These are phyloP conservation scores for Phytophthora macrochlamydospora DNA, from an alignment of 352 stramenopile genomes.

Conservation along the genomic window DNA sequence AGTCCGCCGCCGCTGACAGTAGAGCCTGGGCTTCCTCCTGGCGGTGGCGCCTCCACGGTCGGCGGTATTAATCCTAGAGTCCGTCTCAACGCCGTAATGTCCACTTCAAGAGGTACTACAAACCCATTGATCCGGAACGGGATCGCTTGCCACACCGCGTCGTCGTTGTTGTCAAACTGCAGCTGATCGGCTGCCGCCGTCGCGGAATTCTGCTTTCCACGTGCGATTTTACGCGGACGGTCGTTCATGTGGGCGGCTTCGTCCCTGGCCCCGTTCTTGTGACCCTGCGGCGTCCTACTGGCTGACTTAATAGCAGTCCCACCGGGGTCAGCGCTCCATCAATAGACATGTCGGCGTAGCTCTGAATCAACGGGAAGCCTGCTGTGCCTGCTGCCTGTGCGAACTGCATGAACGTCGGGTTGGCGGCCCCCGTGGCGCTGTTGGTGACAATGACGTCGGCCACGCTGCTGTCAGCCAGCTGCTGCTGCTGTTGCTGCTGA, in stretches of 20 bases:
- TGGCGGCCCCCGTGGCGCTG: constrained; percentile 18
- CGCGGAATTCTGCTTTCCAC: constrained; percentile 20
- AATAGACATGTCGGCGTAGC: constrained; percentile 47
- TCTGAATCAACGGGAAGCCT: constrained; percentile 51
- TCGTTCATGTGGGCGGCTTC: constrained; percentile 33
- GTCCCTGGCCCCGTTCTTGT: constrained; percentile 34
- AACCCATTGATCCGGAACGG: constrained; percentile 80
- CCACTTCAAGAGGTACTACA: constrained; percentile 70
- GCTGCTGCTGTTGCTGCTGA: constrained; percentile 40
- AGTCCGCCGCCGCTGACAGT: constrained; percentile 14
- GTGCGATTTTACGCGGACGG: constrained; percentile 53
- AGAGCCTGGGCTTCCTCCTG: constrained; percentile 5
- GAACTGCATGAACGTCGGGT: constrained; percentile 36
- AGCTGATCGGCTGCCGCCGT: constrained; percentile 23
- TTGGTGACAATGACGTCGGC: constrained; percentile 25
- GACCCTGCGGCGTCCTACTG: constrained; percentile 18
- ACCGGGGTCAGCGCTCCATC: constrained; percentile 32
- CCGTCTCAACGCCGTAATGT: constrained; percentile 62
- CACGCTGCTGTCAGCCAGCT: constrained; percentile 21
- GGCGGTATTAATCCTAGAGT: constrained; percentile 45
- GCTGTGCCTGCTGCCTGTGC: constrained; percentile 13
- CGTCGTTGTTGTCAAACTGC: constrained; percentile 38
- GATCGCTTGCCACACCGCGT: constrained; percentile 60
- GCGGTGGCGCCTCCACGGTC: constrained; percentile 10
- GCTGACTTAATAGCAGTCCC: constrained; percentile 7